Percentiles rank a stretch among this genome's conserved stretches.
These are phyloP conservation scores for Aureobasidium subglaciale DNA, from an alignment of 2,329 filamentous ascomycete species.

Conservation along the genomic window DNA sequence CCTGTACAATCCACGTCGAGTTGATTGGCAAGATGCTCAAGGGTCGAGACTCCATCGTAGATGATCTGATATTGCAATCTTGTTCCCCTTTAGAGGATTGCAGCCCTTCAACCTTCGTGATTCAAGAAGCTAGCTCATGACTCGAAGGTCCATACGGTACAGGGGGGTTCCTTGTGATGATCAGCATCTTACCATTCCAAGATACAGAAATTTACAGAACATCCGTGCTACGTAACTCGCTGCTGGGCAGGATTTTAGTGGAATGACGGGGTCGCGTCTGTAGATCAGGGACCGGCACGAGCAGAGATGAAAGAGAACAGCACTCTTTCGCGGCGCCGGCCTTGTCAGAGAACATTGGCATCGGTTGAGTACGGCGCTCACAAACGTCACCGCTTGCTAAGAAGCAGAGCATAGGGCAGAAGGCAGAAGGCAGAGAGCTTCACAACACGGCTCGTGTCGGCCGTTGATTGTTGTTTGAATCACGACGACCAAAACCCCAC, in stretches of 20 bases:
- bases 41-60: background rate
- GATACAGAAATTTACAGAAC: background rate
- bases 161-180: background rate
- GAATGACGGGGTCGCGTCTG: background rate
- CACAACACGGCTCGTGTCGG: background rate
- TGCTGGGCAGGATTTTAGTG: background rate
- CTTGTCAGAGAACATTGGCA: background rate
- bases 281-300: conserved; percentile 8
- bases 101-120: background rate
- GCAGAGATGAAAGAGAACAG: background rate
- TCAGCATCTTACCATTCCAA: background rate
- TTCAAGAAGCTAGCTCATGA: background rate
- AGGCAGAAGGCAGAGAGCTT: background rate
- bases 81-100: background rate
- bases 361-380: background rate
- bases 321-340: background rate
- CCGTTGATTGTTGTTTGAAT: background rate
- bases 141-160: background rate
- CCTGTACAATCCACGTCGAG: too few species aligned
- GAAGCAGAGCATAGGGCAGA: background rate
- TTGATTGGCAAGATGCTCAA: too few species aligned
- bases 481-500: background rate
- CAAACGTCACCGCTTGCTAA: background rate
- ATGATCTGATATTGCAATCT: conserved; percentile 1
- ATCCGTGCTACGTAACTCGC: background rate